Percentiles rank a stretch among this genome's conserved stretches.
These are phyloP conservation scores for Yarrowia deformans DNA, from an alignment of 805 yeast species.

Conservation along the genomic window DNA sequence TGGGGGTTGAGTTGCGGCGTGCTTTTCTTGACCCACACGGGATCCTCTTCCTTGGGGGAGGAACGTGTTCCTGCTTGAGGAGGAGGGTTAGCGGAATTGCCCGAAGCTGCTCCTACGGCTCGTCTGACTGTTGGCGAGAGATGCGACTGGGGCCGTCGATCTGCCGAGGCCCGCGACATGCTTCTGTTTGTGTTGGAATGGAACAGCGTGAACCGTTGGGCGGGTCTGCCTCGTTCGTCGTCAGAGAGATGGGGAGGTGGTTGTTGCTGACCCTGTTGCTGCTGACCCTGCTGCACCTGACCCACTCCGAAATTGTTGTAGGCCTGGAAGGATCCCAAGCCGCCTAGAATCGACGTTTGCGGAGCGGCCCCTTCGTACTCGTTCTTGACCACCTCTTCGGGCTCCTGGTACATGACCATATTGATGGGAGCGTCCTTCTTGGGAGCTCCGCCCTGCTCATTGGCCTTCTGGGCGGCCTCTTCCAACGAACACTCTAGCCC, in stretches of 20 bases:
- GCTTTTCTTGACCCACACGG: constrained; percentile 51
- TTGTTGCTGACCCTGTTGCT: neutral
- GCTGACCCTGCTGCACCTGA: neutral
- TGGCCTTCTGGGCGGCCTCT: constrained; percentile 29
- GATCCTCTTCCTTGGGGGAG: constrained; percentile 17
- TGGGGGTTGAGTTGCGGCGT: constrained; percentile 48
- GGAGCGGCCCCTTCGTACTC: constrained; percentile 7
- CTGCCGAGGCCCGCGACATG: constrained; percentile 15
- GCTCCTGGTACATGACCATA: constrained; percentile 36
- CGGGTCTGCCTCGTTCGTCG: constrained; percentile 21
- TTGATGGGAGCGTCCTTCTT: neutral
- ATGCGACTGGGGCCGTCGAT: constrained; percentile 21
- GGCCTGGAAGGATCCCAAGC: constrained; percentile 20
- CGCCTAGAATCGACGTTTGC: neutral
- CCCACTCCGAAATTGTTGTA: constrained; percentile 4
- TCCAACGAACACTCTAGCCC: constrained; percentile 48
- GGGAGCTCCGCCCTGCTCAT: neutral
- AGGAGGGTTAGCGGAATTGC: no score
- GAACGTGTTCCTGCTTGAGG: no score
- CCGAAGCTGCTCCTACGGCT: constrained; percentile 14
- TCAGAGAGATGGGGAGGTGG: neutral
- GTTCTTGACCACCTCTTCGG: constrained; percentile 27
- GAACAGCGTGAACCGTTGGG: constrained; percentile 27
- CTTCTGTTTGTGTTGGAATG: constrained; percentile 10
- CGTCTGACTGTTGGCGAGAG: constrained; percentile 35